A percentile compares a stretch with the other conserved stretches of the same genome.
Evolutionary conservation across 805 yeast species (phyloP).

Genomic region (Ogataea kodamae): DNA sequence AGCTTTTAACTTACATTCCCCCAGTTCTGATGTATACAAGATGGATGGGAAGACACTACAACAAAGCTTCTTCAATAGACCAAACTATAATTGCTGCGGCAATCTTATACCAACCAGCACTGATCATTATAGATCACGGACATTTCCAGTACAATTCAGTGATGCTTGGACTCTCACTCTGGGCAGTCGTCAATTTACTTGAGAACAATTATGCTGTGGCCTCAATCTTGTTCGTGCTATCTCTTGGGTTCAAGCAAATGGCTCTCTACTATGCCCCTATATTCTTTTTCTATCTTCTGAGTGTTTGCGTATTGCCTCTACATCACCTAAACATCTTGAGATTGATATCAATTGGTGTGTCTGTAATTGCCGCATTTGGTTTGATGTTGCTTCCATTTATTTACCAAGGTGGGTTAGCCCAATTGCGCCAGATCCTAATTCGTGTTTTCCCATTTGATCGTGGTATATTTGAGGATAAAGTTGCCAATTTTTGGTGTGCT

Average conservation of each 20-base stretch:
- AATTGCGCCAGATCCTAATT: conserved; percentile 51
- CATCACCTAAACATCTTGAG: conserved; percentile 48
- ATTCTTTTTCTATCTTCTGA: conserved; percentile 74
- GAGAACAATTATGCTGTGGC: conserved; percentile 64
- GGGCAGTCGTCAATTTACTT: conserved; percentile 62
- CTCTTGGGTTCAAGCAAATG: conserved; percentile 92
- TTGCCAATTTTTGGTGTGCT: conserved; percentile 98
- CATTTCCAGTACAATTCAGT: conserved; percentile 95
- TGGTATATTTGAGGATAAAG: conserved; percentile 96
- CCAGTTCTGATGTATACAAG: conserved; percentile 70
- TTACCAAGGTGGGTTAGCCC: conserved; percentile 41
- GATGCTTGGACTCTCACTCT: conserved; percentile 82
- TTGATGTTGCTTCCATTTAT: conserved; percentile 60
- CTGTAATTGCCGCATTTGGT: conserved; percentile 55
- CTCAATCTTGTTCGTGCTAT: conserved; percentile 69
- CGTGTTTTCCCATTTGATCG: conserved; percentile 90
- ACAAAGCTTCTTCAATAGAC: conserved; percentile 55
- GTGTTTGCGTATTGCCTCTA: conserved; percentile 39
- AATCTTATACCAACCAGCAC: conserved; percentile 79
- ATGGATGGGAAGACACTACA: conserved; percentile 60
- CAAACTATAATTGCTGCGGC: conserved; percentile 75
- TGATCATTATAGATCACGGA: conserved; percentile 89
- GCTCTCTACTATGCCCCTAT: conserved; percentile 89
- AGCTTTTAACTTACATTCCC: conserved; percentile 70
- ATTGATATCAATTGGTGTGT: conserved; percentile 57